These are phyloP conservation scores for Aureobasidium sp. DNA, from an alignment of 2,329 filamentous ascomycete genomes.

Conservation along the genomic window DNA sequence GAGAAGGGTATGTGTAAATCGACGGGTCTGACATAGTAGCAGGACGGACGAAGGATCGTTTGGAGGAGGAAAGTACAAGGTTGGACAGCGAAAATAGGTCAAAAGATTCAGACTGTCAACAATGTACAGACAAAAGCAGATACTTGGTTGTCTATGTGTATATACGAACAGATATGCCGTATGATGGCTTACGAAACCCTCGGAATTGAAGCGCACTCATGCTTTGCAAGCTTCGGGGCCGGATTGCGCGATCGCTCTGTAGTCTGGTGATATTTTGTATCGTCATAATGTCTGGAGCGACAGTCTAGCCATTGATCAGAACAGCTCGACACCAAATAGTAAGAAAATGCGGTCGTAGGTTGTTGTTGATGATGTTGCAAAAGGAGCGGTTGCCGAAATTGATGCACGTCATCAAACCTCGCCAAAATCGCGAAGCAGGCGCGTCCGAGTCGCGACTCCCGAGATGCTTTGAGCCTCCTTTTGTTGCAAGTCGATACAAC, in stretches of 20 bases:
- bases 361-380: not conserved
- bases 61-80: not conserved
- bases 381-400: not conserved
- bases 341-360: not conserved
- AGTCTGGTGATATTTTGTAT: not conserved
- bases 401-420: not conserved
- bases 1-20: constrained; percentile 46
- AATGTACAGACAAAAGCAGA: not conserved
- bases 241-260: not conserved
- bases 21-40: constrained; percentile 41
- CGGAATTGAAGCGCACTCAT: constrained; percentile 11
- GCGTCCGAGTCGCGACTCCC: constrained; percentile 2
- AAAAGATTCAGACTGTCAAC: not conserved
- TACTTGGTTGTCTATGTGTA: not conserved
- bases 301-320: not conserved
- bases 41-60: not conserved
- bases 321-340: not conserved
- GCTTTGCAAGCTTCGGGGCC: not conserved
- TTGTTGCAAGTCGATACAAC: not conserved
- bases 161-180: not conserved
- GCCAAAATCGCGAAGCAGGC: not conserved
- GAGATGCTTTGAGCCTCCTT: not conserved
- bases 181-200: not conserved
- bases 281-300: not conserved
- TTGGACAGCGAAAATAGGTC: no score